Evolutionary conservation across 2,329 filamentous ascomycete genomes (phyloP).

Genomic region (Penicillium palitans): DNA sequence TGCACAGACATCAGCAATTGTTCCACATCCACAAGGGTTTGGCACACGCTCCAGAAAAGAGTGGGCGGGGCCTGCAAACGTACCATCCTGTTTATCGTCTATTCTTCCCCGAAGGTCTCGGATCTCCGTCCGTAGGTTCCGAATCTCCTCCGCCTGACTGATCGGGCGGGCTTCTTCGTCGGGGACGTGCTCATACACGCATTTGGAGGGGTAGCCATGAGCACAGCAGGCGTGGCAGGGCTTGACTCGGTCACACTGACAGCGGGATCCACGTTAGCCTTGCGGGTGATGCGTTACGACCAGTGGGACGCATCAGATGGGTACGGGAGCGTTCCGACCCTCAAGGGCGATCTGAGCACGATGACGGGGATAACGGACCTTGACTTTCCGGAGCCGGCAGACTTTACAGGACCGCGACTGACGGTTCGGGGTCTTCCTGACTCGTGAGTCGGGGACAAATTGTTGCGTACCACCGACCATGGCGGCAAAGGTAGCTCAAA

Average conservation of each 20-base stretch:
- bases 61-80: conserved; percentile 1
- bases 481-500: conserved; percentile 8
- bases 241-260: conserved; percentile 41
- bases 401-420: conserved; percentile 43
- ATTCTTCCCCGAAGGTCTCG: conserved; percentile 32
- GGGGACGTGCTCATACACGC: conserved; percentile 36
- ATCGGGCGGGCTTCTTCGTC: conserved; percentile 38
- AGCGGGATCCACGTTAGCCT: conserved; percentile 19
- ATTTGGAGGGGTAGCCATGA: conserved; percentile 42
- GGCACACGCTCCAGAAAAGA: background rate
- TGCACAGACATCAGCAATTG: conserved; percentile 9
- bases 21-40: background rate
- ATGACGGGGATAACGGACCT: conserved; percentile 28
- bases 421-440: conserved; percentile 31
- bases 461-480: conserved; percentile 24
- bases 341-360: conserved; percentile 23
- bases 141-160: conserved; percentile 40
- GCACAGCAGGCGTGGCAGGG: conserved; percentile 44
- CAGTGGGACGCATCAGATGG: conserved; percentile 7
- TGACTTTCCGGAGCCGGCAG: conserved; percentile 42
- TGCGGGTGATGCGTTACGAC: background rate
- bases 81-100: conserved; percentile 28
- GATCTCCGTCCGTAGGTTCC: conserved; percentile 38
- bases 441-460: conserved; percentile 23
- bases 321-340: conserved; percentile 16